phyloP scores from a whole-genome alignment of 495 filamentous ascomycete species.

The Aspergillus hancockii region DNA sequence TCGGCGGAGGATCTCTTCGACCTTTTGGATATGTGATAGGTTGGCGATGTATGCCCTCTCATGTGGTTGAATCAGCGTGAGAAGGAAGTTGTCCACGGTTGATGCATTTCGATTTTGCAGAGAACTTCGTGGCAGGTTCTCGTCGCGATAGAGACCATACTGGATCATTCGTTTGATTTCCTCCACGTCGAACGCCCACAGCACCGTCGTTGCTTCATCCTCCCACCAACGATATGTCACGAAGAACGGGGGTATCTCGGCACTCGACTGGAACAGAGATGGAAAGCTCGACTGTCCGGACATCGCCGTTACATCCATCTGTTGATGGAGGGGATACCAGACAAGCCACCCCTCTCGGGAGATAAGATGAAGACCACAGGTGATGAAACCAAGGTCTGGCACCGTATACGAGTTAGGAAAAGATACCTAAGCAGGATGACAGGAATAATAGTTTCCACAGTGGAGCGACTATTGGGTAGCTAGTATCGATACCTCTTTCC shows the following conservation, averaged over 20 bases:
- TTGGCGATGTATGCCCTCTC: conserved; percentile 31
- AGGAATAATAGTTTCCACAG: neutral
- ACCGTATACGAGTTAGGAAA: neutral
- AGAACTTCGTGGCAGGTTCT: conserved; percentile 35
- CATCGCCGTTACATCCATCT: conserved; percentile 12
- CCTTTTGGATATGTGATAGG: conserved; percentile 41
- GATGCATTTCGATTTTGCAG: conserved; percentile 34
- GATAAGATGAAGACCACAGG: neutral
- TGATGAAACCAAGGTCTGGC: neutral
- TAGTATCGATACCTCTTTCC: neutral
- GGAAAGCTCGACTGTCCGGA: conserved; percentile 29
- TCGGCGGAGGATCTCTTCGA: conserved; percentile 45
- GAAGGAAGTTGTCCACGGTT: conserved; percentile 37
- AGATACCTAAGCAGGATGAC: neutral
- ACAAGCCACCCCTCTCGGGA: conserved; percentile 4
- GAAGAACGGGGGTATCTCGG: conserved; percentile 36
- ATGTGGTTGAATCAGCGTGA: conserved; percentile 25
- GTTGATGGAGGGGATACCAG: conserved; percentile 12
- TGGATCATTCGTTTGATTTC: conserved; percentile 42
- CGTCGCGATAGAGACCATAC: conserved; percentile 38
- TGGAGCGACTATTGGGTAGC: neutral
- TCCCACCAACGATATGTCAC: conserved; percentile 45
- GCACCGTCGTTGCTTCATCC: conserved; percentile 40
- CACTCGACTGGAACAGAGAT: conserved; percentile 31
- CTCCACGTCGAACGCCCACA: conserved; percentile 45